Percentiles rank a stretch among this genome's conserved stretches.
Conservation (phyloP, 257 asterid species). For the Cynanchum wilfordii region DNA sequence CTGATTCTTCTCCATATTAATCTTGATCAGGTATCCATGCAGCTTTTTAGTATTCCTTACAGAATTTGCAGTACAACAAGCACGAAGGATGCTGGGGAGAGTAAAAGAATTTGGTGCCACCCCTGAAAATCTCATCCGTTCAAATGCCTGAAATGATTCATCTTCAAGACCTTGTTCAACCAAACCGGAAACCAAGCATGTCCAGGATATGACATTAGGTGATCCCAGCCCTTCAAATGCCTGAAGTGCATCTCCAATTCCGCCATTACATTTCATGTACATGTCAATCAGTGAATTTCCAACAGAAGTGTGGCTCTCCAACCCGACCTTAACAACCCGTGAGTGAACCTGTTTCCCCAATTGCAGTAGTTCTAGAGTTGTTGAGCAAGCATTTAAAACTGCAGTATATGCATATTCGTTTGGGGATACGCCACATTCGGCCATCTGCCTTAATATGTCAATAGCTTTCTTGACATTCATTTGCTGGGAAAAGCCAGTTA, state of each 20-base stretch:
- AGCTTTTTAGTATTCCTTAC: slow-evolving; percentile 20
- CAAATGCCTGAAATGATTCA: neutral
- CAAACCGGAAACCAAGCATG: neutral
- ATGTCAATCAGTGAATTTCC: slow-evolving; percentile 16
- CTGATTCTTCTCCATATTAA: slow-evolving; percentile 19
- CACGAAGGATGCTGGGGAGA: slow-evolving; percentile 28
- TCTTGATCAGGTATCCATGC: slow-evolving; percentile 27
- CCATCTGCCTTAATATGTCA: slow-evolving; percentile 8
- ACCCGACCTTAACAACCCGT: slow-evolving; percentile 9
- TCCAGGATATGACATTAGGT: slow-evolving; percentile 7
- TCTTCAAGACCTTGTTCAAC: neutral
- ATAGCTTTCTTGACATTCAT: slow-evolving; percentile 14
- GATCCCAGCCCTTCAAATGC: slow-evolving; percentile 8
- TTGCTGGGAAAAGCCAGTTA: slow-evolving; percentile 7
- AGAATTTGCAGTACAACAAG: slow-evolving; percentile 17
- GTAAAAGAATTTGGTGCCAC: slow-evolving; percentile 27
- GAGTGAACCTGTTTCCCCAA: slow-evolving; percentile 13
- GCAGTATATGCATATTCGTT: slow-evolving; percentile 12
- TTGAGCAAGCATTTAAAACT: slow-evolving; percentile 2
- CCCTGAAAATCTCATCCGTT: slow-evolving; percentile 9
- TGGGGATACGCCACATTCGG: slow-evolving; percentile 8
- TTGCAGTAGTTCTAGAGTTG: slow-evolving; percentile 7
- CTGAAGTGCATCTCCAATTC: neutral
- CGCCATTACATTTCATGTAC: slow-evolving; percentile 11
- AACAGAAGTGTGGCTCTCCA: slow-evolving; percentile 14